Conservation (phyloP, 2,329 filamentous ascomycete genomes). For the Xylariales sp. region DNA sequence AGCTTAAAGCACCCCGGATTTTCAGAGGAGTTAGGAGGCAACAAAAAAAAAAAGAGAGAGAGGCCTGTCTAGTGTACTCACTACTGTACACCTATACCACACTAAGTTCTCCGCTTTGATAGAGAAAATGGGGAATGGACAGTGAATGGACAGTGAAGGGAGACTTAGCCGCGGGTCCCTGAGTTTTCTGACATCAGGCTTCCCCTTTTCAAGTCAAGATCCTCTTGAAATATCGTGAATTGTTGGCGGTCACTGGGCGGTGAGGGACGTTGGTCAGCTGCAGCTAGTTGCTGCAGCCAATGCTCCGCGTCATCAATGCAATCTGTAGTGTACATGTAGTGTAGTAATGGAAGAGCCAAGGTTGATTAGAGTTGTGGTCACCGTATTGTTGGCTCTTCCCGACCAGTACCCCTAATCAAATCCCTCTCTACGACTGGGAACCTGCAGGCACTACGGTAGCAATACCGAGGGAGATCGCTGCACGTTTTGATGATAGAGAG, state of each 20-base stretch:
- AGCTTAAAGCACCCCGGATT: conserved; percentile 32
- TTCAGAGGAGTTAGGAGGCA: conserved; percentile 11
- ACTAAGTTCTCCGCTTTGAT: conserved; percentile 26
- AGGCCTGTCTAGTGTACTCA: conserved; percentile 10
- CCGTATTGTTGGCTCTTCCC: conserved; percentile 4
- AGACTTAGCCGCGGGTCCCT: conserved; percentile 18
- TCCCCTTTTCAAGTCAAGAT: conserved; percentile 24
- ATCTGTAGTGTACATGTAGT: conserved; percentile 19
- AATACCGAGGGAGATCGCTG: conserved; percentile 17
- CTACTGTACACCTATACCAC: conserved; percentile 9
- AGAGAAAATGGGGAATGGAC: conserved; percentile 26
- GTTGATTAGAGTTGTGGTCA: conserved; percentile 12
- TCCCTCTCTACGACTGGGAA: conserved; percentile 6
- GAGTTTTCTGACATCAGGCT: conserved; percentile 22
- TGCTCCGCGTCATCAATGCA: conserved; percentile 30
- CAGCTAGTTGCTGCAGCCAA: neutral
- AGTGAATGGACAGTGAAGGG: no score
- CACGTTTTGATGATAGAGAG: conserved; percentile 15
- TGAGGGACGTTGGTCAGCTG: conserved; percentile 31
- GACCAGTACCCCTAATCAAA: conserved; percentile 4
- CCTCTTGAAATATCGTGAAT: conserved; percentile 26
- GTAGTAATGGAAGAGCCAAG: conserved; percentile 31
- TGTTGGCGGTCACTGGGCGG: conserved; percentile 37
- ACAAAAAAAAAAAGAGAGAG: conserved; percentile 2
- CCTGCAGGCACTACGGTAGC: conserved; percentile 5